Evolutionary conservation across 164 flowering plant genomes (phyloP).

Genomic region (Brasenia schreberi): DNA sequence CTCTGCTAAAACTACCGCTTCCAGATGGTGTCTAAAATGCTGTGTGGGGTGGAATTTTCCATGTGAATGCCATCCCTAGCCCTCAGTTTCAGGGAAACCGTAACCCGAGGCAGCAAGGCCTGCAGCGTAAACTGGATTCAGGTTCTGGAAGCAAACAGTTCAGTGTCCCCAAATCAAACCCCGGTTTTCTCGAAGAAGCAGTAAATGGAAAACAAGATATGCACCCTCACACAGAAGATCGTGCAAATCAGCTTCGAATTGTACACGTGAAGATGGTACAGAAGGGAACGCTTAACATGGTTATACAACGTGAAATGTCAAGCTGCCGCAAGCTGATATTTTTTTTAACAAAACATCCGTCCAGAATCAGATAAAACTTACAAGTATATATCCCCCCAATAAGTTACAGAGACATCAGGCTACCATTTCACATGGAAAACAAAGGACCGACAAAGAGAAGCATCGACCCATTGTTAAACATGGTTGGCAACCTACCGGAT

Average conservation of each 20-base stretch:
- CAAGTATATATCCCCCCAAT: neutral
- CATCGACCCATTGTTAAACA: neutral
- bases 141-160: no score
- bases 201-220: neutral
- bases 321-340: no score
- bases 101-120: no score
- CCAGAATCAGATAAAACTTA: no score
- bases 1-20: no score
- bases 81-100: no score
- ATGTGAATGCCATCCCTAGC: no score
- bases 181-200: neutral
- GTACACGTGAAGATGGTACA: neutral
- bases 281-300: neutral
- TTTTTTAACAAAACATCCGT: no score
- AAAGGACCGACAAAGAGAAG: neutral
- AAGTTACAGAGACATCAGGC: neutral
- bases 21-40: no score
- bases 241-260: neutral
- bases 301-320: no score
- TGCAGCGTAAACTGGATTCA: no score
- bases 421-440: neutral
- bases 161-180: neutral
- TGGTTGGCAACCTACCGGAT: neutral
- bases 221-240: neutral
- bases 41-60: no score